A percentile compares a stretch with the other conserved stretches of the same genome.
Evolutionary conservation across 129 eudicot species (phyloP).

Genomic region (Silybum marianum): DNA sequence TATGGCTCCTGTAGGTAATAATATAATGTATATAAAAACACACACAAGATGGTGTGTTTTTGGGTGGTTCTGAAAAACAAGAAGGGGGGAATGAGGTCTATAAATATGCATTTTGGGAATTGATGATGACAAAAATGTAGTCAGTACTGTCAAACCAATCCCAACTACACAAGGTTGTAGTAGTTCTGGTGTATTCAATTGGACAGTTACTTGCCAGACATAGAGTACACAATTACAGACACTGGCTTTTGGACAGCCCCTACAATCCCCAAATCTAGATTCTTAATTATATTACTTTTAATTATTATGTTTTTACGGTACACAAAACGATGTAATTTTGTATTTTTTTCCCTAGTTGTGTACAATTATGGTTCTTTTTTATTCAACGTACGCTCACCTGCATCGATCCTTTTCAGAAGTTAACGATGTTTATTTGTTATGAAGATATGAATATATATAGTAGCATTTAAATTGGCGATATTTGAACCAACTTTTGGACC

Average conservation of each 20-base stretch:
- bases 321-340: background rate
- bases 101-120: slow-evolving; percentile 32
- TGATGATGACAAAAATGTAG: slow-evolving; percentile 17
- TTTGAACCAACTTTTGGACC: background rate
- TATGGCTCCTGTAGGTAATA: background rate
- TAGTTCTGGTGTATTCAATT: slow-evolving; percentile 39
- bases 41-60: slow-evolving; percentile 24
- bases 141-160: slow-evolving; percentile 33
- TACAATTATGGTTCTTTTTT: background rate
- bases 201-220: slow-evolving; percentile 41
- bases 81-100: slow-evolving; percentile 34
- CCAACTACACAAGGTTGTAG: slow-evolving; percentile 41
- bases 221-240: slow-evolving; percentile 18
- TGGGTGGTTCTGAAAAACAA: slow-evolving; percentile 27
- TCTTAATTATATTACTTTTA: slow-evolving; percentile 13
- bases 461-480: background rate
- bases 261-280: slow-evolving; percentile 9
- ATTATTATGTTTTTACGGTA: slow-evolving; percentile 1
- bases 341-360: background rate
- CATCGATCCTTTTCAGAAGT: background rate
- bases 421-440: background rate
- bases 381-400: background rate
- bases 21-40: slow-evolving; percentile 16
- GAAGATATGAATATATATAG: background rate
- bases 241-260: slow-evolving; percentile 16